Conservation (phyloP, 495 filamentous ascomycete species). For the Talaromyces wortmannii region DNA sequence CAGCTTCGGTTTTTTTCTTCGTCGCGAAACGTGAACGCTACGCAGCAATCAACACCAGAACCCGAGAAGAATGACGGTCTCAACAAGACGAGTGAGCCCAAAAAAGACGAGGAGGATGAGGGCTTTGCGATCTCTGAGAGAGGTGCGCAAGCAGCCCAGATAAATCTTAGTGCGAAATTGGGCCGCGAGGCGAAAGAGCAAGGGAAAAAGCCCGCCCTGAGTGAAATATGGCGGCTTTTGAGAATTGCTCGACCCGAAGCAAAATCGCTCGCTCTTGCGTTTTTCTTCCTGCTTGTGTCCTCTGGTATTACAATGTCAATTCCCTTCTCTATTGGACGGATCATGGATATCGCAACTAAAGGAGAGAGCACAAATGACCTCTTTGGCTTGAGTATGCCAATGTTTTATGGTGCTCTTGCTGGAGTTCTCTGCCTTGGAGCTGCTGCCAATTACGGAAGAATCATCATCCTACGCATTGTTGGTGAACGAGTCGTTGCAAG, state of each 20-base stretch:
- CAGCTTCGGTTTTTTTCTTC: constrained; percentile 22
- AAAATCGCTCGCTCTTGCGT: constrained; percentile 69
- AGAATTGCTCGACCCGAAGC: constrained; percentile 83
- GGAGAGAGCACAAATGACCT: constrained; percentile 45
- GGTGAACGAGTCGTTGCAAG: constrained; percentile 90
- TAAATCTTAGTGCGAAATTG: constrained; percentile 82
- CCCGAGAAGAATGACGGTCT: constrained; percentile 9
- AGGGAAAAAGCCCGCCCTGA: constrained; percentile 57
- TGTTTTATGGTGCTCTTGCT: constrained; percentile 73
- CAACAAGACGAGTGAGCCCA: constrained; percentile 5
- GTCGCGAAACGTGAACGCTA: constrained; percentile 18
- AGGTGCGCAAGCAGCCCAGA: constrained; percentile 77
- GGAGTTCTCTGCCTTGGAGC: constrained; percentile 66
- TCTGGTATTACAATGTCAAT: constrained; percentile 90
- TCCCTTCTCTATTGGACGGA: constrained; percentile 91
- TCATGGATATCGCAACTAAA: constrained; percentile 79
- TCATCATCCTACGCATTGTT: constrained; percentile 89
- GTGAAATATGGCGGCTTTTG: constrained; percentile 80
- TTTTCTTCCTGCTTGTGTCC: constrained; percentile 77
- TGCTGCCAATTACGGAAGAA: constrained; percentile 85
- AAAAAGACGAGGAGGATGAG: constrained; percentile 42
- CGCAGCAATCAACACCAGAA: constrained; percentile 13
- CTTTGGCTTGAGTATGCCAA: constrained; percentile 65
- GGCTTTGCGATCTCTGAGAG: constrained; percentile 67
- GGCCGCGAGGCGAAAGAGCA: constrained; percentile 67